Evolutionary conservation across 257 asterid species (phyloP).

Genomic region (Nyctanthes arbortristis): DNA sequence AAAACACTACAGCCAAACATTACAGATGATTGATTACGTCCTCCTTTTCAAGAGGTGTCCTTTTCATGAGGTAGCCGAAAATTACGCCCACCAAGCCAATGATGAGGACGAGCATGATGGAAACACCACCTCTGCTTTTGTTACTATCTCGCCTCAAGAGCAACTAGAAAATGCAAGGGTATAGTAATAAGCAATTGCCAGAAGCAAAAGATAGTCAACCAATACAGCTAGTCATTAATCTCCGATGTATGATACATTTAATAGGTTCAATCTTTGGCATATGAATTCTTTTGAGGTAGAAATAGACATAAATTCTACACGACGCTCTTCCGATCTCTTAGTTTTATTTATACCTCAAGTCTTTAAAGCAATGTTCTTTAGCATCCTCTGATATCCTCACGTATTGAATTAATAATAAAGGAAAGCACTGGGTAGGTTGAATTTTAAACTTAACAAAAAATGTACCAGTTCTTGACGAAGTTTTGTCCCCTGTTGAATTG

Average conservation of each 20-base stretch:
- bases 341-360: too few relatives aligned
- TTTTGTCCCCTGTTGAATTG: conserved; percentile 54
- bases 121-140: conserved; percentile 48
- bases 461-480: conserved; percentile 78
- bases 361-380: too few relatives aligned
- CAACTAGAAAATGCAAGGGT: conserved; percentile 31
- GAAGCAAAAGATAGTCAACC: background rate
- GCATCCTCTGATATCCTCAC: too few relatives aligned
- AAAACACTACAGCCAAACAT: background rate
- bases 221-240: too few relatives aligned
- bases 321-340: too few relatives aligned
- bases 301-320: too few relatives aligned
- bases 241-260: too few relatives aligned
- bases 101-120: conserved; percentile 38
- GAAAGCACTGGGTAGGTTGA: background rate
- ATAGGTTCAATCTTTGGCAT: background rate
- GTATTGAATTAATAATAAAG: too few relatives aligned
- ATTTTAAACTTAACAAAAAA: background rate
- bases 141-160: conserved; percentile 42
- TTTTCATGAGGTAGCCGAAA: conserved; percentile 51
- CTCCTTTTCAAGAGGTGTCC: conserved; percentile 45
- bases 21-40: conserved; percentile 30
- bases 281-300: background rate
- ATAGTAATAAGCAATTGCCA: conserved; percentile 10
- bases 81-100: conserved; percentile 54